phyloP scores from a whole-genome alignment of 768 basidiomycete species.

The Trametes cubensis region DNA sequence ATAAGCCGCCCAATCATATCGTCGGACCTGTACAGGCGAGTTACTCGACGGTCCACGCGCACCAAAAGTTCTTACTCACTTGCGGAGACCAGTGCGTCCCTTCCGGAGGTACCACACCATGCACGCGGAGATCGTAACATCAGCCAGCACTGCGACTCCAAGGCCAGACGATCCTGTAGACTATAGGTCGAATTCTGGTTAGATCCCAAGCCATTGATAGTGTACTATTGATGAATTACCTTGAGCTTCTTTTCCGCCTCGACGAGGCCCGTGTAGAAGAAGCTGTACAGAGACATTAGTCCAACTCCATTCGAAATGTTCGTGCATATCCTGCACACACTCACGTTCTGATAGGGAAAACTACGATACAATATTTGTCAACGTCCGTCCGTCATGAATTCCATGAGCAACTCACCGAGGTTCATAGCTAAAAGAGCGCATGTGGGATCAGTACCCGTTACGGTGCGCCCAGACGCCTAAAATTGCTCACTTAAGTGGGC shows the following conservation, averaged over 20 bases:
- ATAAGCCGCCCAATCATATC: constrained; percentile 9
- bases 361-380: background rate
- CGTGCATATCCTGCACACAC: no score
- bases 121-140: constrained; percentile 3
- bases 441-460: no score
- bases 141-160: constrained; percentile 6
- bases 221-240: background rate
- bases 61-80: no score
- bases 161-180: constrained; percentile 4
- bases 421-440: background rate
- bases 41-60: background rate
- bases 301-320: no score
- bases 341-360: constrained; percentile 5
- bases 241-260: constrained; percentile 8
- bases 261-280: constrained; percentile 2
- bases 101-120: constrained; percentile 9
- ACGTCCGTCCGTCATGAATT: background rate
- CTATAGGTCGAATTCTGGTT: background rate
- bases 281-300: background rate
- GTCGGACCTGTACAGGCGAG: background rate
- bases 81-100: constrained; percentile 3
- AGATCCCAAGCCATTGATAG: background rate
- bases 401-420: background rate
- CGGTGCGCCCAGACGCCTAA: background rate
- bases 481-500: background rate